Evolutionary conservation across 2,329 filamentous ascomycete genomes (phyloP).

Genomic region (Colletotrichum salicis): DNA sequence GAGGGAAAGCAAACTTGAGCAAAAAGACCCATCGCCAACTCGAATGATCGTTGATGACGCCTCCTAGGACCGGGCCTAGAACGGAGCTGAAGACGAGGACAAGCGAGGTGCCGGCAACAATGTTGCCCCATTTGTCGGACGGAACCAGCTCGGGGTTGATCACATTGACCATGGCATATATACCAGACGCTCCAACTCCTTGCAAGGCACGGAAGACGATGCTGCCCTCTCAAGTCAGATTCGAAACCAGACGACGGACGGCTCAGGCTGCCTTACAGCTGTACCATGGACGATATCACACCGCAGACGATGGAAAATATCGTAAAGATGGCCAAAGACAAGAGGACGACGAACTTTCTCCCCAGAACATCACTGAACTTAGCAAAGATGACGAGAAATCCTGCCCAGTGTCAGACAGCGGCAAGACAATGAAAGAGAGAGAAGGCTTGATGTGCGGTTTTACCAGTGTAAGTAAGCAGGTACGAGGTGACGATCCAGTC

Average conservation of each 20-base stretch:
- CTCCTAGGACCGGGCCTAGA: slow-evolving; percentile 55
- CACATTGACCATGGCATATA: slow-evolving; percentile 54
- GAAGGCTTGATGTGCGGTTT: not conserved
- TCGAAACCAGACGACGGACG: not conserved
- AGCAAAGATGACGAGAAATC: slow-evolving; percentile 54
- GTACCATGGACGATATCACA: slow-evolving; percentile 45
- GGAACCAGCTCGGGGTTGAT: slow-evolving; percentile 50
- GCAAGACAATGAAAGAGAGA: not conserved
- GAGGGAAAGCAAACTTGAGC: slow-evolving; percentile 50
- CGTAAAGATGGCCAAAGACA: slow-evolving; percentile 50
- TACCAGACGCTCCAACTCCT: slow-evolving; percentile 58
- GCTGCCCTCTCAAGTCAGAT: slow-evolving; percentile 25
- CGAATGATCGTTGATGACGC: slow-evolving; percentile 50
- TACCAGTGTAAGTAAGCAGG: slow-evolving; percentile 59
- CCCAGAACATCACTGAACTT: slow-evolving; percentile 58
- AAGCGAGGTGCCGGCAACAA: slow-evolving; percentile 47
- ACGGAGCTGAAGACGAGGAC: slow-evolving; percentile 54
- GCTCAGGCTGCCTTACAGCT: slow-evolving; percentile 39
- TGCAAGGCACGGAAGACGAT: slow-evolving; percentile 52
- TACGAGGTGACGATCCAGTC: slow-evolving; percentile 60
- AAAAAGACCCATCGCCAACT: slow-evolving; percentile 60
- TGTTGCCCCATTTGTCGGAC: slow-evolving; percentile 43
- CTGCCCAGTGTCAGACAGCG: slow-evolving; percentile 34
- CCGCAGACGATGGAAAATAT: slow-evolving; percentile 54
- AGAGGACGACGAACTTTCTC: slow-evolving; percentile 47